phyloP scores from a whole-genome alignment of 129 eudicot genomes.

The Flaveria sonorensis region DNA sequence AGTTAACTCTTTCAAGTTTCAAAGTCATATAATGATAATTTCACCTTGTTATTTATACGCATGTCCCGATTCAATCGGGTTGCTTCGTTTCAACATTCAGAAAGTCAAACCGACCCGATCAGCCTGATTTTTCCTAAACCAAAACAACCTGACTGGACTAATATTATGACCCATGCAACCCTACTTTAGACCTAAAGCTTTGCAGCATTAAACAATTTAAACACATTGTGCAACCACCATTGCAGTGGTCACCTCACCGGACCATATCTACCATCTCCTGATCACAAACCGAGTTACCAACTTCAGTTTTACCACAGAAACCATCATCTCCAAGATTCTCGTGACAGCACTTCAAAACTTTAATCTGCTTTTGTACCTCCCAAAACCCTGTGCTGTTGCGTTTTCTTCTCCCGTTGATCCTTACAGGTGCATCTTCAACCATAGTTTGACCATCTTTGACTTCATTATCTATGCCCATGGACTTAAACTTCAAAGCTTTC shows the following conservation, averaged over 20 bases:
- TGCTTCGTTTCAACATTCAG: background rate
- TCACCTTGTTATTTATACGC: background rate
- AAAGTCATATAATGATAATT: background rate
- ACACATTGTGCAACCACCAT: constrained; percentile 26
- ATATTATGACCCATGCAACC: background rate
- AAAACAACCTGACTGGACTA: background rate
- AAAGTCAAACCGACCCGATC: background rate
- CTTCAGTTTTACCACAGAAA: constrained; percentile 32
- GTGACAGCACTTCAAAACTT: constrained; percentile 40
- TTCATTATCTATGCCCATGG: constrained; percentile 12
- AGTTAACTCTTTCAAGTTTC: background rate
- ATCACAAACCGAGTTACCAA: constrained; percentile 29
- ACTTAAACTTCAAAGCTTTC: constrained; percentile 36
- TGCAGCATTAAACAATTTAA: constrained; percentile 22
- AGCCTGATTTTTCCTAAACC: constrained; percentile 6
- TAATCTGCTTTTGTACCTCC: constrained; percentile 40
- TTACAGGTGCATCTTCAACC: constrained; percentile 30
- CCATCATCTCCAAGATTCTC: constrained; percentile 35
- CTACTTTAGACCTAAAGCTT: constrained; percentile 19
- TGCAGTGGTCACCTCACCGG: constrained; percentile 21
- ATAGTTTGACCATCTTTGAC: constrained; percentile 37
- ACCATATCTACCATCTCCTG: constrained; percentile 48
- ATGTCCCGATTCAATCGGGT: background rate
- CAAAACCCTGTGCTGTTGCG: constrained; percentile 45
- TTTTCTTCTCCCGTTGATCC: constrained; percentile 50